Percentiles rank a stretch among this genome's conserved stretches.
phyloP scores from a whole-genome alignment of 768 basidiomycete species.

The Termitomyces sp. region DNA sequence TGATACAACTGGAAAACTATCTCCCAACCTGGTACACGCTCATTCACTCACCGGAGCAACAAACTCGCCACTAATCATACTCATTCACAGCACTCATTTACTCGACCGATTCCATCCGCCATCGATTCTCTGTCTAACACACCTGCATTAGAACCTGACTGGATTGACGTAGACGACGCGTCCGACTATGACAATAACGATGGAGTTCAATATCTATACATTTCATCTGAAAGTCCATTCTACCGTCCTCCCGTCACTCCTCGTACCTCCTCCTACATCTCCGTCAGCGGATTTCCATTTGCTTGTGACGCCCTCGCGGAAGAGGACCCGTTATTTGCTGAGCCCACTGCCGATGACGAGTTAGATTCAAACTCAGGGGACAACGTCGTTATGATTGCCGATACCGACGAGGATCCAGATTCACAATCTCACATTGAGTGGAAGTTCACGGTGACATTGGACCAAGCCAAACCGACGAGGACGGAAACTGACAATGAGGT shows the following conservation, averaged over 20 bases:
- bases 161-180: slow-evolving; percentile 10
- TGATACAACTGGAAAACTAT: neutral
- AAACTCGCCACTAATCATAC: neutral
- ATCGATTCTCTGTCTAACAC: slow-evolving; percentile 12
- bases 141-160: slow-evolving; percentile 16
- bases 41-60: neutral
- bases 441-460: slow-evolving; percentile 2
- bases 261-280: slow-evolving; percentile 24
- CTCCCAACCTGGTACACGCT: neutral
- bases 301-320: slow-evolving; percentile 22
- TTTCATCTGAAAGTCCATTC: slow-evolving; percentile 36
- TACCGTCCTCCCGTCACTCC: slow-evolving; percentile 25
- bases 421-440: neutral
- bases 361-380: neutral
- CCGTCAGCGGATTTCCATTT: slow-evolving; percentile 22
- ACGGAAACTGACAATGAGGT: neutral
- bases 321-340: slow-evolving; percentile 15
- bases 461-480: neutral
- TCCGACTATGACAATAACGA: slow-evolving; percentile 15
- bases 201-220: slow-evolving; percentile 32
- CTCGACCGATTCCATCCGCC: slow-evolving; percentile 4
- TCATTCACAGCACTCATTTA: neutral
- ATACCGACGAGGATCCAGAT: neutral
- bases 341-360: slow-evolving; percentile 7
- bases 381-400: slow-evolving; percentile 5